phyloP scores from a whole-genome alignment of 2,329 filamentous ascomycete species.

The Immersiporthe knoxdaviesiana region DNA sequence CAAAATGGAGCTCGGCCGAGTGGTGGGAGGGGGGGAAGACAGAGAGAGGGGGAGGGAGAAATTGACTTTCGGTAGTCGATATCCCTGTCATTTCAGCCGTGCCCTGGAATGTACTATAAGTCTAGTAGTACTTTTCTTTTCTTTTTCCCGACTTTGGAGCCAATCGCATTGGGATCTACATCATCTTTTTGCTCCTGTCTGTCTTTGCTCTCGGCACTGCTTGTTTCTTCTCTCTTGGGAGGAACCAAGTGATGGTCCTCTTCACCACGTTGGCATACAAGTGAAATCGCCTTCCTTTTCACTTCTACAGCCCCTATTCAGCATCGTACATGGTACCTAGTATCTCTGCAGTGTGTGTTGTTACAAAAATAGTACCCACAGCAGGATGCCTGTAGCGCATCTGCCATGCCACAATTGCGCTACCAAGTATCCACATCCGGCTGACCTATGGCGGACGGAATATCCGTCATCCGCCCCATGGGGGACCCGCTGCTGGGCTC shows the following conservation, averaged over 20 bases:
- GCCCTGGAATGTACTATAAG: not conserved
- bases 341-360: not conserved
- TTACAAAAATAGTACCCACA: not conserved
- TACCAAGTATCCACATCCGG: conserved; percentile 5
- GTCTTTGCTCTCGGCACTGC: too few species aligned
- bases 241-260: too few species aligned
- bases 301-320: too few species aligned
- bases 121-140: not conserved
- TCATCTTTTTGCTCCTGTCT: too few species aligned
- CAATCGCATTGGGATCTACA: not conserved
- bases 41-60: not conserved
- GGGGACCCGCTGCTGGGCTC: not conserved
- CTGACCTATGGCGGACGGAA: not conserved
- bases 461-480: not conserved
- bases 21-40: not conserved
- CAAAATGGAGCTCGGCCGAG: not conserved
- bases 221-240: too few species aligned
- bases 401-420: conserved; percentile 3
- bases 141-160: not conserved
- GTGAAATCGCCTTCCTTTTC: too few species aligned
- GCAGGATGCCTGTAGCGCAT: not conserved
- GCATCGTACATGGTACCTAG: too few species aligned
- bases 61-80: not conserved
- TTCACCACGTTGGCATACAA: not conserved
- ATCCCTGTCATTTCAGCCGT: not conserved